Base-by-base conservation (phyloP, 2,329 filamentous ascomycete genomes). In the Colletotrichum horii region DNA sequence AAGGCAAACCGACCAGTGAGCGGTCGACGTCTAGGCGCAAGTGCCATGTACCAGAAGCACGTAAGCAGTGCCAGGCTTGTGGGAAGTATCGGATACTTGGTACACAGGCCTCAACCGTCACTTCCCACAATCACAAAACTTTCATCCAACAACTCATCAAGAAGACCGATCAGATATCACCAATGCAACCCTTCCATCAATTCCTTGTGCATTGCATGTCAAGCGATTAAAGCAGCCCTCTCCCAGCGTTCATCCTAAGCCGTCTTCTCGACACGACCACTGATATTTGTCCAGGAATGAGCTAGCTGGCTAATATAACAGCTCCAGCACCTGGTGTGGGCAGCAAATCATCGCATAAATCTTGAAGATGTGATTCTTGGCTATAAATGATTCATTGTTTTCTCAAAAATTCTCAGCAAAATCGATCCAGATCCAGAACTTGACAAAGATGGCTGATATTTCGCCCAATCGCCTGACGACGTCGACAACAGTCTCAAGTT, bases 361-460 rank as follows among this genome's bases (percentile, higher is more conserved):
- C 38, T 48, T 48, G 19, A n/a, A 48, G 38, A 48, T 48, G 19
- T 1, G 38, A 48, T 48, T 48, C 19, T 48, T 48, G 38, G 38
- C 2, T 1, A 43, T 6, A 16, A 48, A n/a, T n/a, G n/a, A 5
- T 2, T 9, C 0, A 6, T 48, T 19, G 19, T 0, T 4, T n/a
- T 22, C 0, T 48, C 19, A 48, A n/a, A 9, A 12, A 48, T 1
- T 19, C 38, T 9, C 38, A 2, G 3, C n/a, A 0, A 19, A n/a
- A n/a, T 12, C 1, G 38, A 48, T 48, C 38, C 38, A 48, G 38
- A n/a, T 48, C 0, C 38, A 19, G 19, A 48, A n/a, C 0, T 48
- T 19, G 38, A 48, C 38, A 48, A 48, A 48, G 38, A 48, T 48
- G 5, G 38, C 38, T 1, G 3, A 3, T 48, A 48, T n/a, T n/a